These are phyloP conservation scores for Chondrus crispus DNA, from an alignment of 23 red algal species.

Conservation along the genomic window DNA sequence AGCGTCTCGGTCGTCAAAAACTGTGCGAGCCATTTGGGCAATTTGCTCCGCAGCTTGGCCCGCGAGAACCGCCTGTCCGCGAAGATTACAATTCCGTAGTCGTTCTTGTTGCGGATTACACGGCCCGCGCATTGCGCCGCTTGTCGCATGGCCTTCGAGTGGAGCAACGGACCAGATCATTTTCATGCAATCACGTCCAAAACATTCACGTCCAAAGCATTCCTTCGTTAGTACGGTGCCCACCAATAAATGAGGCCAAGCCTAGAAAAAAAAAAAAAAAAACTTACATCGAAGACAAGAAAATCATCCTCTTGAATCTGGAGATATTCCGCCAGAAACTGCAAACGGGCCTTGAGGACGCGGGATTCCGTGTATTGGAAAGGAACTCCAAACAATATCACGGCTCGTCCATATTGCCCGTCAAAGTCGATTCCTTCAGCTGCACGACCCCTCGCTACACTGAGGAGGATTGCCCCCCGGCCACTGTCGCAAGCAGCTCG, in stretches of 20 bases:
- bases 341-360: conserved; percentile 83
- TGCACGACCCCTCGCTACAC: conserved; percentile 95
- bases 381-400: conserved; percentile 93
- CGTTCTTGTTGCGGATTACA: conserved; percentile 92
- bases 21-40: conserved; percentile 87
- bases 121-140: conserved; percentile 93
- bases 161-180: background rate
- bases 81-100: conserved; percentile 94
- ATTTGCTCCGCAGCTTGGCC: conserved; percentile 79
- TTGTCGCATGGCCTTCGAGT: conserved; percentile 86
- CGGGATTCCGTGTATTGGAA: conserved; percentile 99
- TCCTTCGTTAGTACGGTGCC: too few relatives aligned
- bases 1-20: conserved; percentile 59
- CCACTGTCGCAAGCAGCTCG: conserved; percentile 83
- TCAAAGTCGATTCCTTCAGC: conserved; percentile 99
- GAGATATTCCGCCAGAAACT: conserved; percentile 74
- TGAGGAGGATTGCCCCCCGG: conserved; percentile 90
- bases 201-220: too few relatives aligned
- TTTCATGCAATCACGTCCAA: background rate
- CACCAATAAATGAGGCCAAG: too few relatives aligned
- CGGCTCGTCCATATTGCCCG: conserved; percentile 86
- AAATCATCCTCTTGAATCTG: conserved; percentile 94
- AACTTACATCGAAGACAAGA: conserved; percentile 89
- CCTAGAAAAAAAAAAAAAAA: too few relatives aligned
- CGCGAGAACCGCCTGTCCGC: conserved; percentile 87